Conservation (phyloP, 2,329 filamentous ascomycete genomes). For the Alternaria gaisen region DNA sequence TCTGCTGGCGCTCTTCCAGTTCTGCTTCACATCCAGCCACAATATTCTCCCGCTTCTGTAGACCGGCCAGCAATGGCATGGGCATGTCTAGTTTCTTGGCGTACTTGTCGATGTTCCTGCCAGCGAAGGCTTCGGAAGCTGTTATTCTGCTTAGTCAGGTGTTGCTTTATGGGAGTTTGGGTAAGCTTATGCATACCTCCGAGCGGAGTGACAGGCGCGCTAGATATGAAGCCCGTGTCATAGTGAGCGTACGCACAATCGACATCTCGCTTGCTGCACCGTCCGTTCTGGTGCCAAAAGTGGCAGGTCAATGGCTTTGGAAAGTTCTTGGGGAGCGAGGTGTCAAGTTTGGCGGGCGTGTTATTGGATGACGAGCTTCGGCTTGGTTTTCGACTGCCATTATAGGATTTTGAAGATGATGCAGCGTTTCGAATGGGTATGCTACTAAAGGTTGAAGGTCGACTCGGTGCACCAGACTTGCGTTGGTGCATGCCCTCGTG, state of each 20-base stretch:
- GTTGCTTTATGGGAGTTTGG: background rate
- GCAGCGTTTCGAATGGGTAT: background rate
- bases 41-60: background rate
- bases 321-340: slow-evolving; percentile 17
- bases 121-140: background rate
- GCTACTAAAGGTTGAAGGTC: background rate
- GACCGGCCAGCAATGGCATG: background rate
- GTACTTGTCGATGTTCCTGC: background rate
- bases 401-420: background rate
- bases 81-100: background rate
- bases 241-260: slow-evolving; percentile 18
- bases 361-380: background rate
- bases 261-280: slow-evolving; percentile 12
- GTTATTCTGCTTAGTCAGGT: background rate
- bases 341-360: background rate
- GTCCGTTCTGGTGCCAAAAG: slow-evolving; percentile 20
- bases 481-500: background rate
- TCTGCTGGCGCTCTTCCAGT: background rate
- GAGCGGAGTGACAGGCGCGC: background rate
- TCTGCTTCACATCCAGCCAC: background rate
- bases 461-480: background rate
- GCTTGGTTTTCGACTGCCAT: background rate
- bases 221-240: background rate
- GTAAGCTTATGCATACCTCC: background rate
- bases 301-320: slow-evolving; percentile 14